A percentile compares a stretch with the other conserved stretches of the same genome.
Evolutionary conservation across 345 rosid species (phyloP).

Genomic region (Acer negundo): DNA sequence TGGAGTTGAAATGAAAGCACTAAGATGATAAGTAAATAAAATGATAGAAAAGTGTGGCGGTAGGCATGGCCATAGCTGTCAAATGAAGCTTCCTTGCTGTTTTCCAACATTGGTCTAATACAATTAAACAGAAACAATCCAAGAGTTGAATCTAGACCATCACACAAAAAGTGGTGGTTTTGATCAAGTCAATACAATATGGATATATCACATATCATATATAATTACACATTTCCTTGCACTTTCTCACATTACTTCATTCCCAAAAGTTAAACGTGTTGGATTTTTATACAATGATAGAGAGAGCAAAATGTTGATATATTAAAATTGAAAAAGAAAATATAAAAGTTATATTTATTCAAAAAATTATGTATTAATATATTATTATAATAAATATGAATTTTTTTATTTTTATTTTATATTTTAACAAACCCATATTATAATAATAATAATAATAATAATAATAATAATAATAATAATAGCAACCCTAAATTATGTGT

Average conservation of each 20-base stretch:
- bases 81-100: conserved; percentile 16
- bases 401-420: no score
- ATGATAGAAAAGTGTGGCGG: background rate
- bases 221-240: conserved; percentile 22
- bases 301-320: no score
- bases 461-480: no score
- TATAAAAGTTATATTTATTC: no score
- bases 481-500: no score
- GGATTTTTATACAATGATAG: background rate
- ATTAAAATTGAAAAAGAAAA: no score
- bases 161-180: background rate
- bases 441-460: no score
- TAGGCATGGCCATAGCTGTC: background rate
- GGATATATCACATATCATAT: background rate
- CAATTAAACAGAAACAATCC: background rate
- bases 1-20: background rate
- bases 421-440: no score
- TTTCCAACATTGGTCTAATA: background rate
- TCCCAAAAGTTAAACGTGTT: background rate
- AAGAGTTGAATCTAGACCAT: conserved; percentile 1
- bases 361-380: no score
- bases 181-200: conserved; percentile 18
- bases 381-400: no score
- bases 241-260: conserved; percentile 22
- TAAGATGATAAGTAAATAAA: background rate